Evolutionary conservation across 306 rosid species (phyloP), one percentile per base, ranked within the genome.

Genomic region (Casuarina cunninghamiana): DNA sequence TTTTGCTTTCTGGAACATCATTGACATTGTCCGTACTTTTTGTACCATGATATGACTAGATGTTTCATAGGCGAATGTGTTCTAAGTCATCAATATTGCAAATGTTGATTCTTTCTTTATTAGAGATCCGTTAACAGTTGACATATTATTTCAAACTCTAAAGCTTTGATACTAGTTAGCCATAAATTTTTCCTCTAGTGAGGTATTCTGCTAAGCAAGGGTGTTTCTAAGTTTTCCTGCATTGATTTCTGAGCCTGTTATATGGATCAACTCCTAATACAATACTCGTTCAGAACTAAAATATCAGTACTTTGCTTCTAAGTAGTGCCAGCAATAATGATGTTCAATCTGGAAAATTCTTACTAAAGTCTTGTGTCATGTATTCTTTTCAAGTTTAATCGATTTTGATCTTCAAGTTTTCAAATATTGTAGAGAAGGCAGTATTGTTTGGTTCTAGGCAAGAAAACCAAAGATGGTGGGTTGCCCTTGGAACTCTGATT

Each of bases 91-190:
- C 32, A 26, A 26, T 1, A 26, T 15, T 15, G 19, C 26, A 66
- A 41, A 66, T 66, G 10, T 65, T 39, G 70, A 65, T 39, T 69
- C 49, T 76, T 53, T 41, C 53, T 38, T 70, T 53, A 12, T 43
- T 67, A 32, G 53, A 26, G 58, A 26, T 58, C 38, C 16, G 16
- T 41, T 65, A 35, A 61, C 53, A 19, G 45, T 66, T 78, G 43
- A 65, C 74, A 45, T 41, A 41, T 10, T 66, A 49, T 66, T 7
- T 12, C 37, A 55, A 35, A 61, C 32, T 66, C 71, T 66, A 41
- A 66, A 39, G 50, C 71, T 41, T 39, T 66, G 46, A 66, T 43
- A 2, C 71, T 6, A 8, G 32, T 17, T 41, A 3, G 6, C 0
- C 6, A 17, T 43, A 66, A 38, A 2, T n/a, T 17, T 38, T 15